Percentiles rank a stretch among this genome's conserved stretches.
Conservation (phyloP, 2,329 filamentous ascomycete species). For the Harringtonia lauricola region DNA sequence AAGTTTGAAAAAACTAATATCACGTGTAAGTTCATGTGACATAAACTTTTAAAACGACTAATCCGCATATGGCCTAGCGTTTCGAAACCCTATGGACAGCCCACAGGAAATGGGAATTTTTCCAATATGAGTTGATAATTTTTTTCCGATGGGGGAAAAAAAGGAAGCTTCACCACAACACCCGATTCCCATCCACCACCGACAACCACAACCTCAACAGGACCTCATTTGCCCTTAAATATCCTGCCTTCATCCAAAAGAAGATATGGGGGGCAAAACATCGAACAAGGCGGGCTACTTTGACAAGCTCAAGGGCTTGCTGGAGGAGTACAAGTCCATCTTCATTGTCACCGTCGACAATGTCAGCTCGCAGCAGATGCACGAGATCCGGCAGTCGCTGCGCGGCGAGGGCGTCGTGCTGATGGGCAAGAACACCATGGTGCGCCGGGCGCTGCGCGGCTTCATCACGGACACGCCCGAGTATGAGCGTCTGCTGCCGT, state of each 20-base stretch:
- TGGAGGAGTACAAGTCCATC: slow-evolving; percentile 93
- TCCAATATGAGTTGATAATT: neutral
- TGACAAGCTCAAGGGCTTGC: slow-evolving; percentile 96
- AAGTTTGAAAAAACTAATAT: neutral
- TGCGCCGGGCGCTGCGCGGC: slow-evolving; percentile 94
- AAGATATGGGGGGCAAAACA: slow-evolving; percentile 98
- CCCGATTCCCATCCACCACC: slow-evolving; percentile 3
- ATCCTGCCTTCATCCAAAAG: slow-evolving; percentile 92
- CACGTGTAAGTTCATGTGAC: slow-evolving; percentile 8
- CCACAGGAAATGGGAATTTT: slow-evolving; percentile 4
- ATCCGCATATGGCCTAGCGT: neutral
- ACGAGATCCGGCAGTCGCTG: slow-evolving; percentile 94
- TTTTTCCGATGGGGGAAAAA: neutral
- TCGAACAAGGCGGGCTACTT: slow-evolving; percentile 91
- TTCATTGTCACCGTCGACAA: slow-evolving; percentile 98
- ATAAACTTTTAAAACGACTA: neutral
- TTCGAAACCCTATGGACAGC: slow-evolving; percentile 1
- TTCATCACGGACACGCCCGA: slow-evolving; percentile 86
- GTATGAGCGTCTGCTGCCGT: slow-evolving; percentile 94
- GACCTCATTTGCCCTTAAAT: slow-evolving; percentile 69
- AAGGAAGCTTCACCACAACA: slow-evolving; percentile 4
- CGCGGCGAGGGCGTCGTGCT: slow-evolving; percentile 88
- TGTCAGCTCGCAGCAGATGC: slow-evolving; percentile 99
- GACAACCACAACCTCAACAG: slow-evolving; percentile 4
- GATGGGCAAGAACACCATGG: slow-evolving; percentile 99